phyloP scores from a whole-genome alignment of 495 filamentous ascomycete species.

The Hyphodiscus hymeniophilus region DNA sequence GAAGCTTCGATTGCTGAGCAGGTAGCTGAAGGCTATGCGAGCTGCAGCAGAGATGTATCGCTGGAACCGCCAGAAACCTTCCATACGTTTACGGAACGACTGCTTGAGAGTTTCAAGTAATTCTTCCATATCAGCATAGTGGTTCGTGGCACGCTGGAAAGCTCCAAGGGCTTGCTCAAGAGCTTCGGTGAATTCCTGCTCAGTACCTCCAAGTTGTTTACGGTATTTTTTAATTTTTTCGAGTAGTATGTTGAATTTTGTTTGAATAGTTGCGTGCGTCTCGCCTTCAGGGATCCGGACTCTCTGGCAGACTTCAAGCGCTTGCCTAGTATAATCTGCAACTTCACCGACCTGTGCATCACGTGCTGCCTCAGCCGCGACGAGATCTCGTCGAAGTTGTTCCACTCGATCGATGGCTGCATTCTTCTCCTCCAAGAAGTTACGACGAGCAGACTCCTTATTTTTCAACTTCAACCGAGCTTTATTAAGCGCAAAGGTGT shows the following conservation, averaged over 20 bases:
- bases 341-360: constrained; percentile 40
- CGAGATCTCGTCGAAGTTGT: constrained; percentile 37
- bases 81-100: constrained; percentile 59
- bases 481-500: constrained; percentile 41
- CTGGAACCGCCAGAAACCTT: constrained; percentile 75
- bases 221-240: constrained; percentile 34
- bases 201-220: constrained; percentile 48
- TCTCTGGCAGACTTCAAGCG: constrained; percentile 47
- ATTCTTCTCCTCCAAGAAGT: constrained; percentile 57
- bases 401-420: constrained; percentile 44
- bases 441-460: constrained; percentile 40
- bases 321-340: constrained; percentile 47
- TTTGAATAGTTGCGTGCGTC: constrained; percentile 61
- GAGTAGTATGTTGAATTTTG: constrained; percentile 44
- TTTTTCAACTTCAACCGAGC: constrained; percentile 47
- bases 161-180: constrained; percentile 19
- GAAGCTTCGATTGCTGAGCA: constrained; percentile 83
- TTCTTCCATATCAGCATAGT: constrained; percentile 40
- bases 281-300: constrained; percentile 62
- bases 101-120: constrained; percentile 51
- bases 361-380: constrained; percentile 34
- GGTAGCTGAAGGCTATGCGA: constrained; percentile 75
- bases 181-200: constrained; percentile 35
- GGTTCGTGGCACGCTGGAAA: constrained; percentile 34
- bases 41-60: constrained; percentile 74